Evolutionary conservation across 495 filamentous ascomycete genomes (phyloP).

Genomic region (Evansstolkia leycettana): DNA sequence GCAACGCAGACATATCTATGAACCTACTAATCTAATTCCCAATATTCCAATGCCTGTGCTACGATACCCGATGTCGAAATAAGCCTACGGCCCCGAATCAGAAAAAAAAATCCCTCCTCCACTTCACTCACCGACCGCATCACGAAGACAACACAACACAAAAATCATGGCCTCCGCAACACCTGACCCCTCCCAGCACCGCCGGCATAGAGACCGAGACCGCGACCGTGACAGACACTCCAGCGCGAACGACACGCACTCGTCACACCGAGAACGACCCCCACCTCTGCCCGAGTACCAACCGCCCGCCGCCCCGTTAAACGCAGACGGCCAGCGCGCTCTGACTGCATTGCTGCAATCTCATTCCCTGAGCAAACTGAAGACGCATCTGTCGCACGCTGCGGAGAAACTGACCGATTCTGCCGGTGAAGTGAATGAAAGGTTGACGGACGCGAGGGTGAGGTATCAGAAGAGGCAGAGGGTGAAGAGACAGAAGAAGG

Average conservation of each 20-base stretch:
- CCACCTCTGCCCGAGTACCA: constrained; percentile 46
- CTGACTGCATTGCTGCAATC: constrained; percentile 21
- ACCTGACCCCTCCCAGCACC: constrained; percentile 6
- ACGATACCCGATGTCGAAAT: no score
- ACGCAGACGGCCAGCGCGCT: constrained; percentile 15
- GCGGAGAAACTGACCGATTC: constrained; percentile 25
- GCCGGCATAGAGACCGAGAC: constrained; percentile 9
- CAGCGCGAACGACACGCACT: background rate
- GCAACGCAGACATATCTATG: no score
- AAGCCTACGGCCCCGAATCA: no score
- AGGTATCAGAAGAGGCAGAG: constrained; percentile 21
- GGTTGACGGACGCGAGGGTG: constrained; percentile 19
- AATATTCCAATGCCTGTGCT: no score
- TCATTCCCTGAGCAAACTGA: constrained; percentile 17
- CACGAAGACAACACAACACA: no score
- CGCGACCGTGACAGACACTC: background rate
- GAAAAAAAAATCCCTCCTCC: no score
- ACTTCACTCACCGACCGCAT: no score
- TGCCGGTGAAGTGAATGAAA: constrained; percentile 36
- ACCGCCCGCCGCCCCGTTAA: constrained; percentile 38
- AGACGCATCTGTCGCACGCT: constrained; percentile 24
- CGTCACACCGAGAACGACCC: background rate
- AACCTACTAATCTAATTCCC: no score
- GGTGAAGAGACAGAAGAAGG: constrained; percentile 7
- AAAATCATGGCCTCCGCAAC: constrained; percentile 10